Percentiles rank a stretch among this genome's conserved stretches.
phyloP scores from a whole-genome alignment of 192 early-diverging fungal species.

The Glomus cerebriforme region DNA sequence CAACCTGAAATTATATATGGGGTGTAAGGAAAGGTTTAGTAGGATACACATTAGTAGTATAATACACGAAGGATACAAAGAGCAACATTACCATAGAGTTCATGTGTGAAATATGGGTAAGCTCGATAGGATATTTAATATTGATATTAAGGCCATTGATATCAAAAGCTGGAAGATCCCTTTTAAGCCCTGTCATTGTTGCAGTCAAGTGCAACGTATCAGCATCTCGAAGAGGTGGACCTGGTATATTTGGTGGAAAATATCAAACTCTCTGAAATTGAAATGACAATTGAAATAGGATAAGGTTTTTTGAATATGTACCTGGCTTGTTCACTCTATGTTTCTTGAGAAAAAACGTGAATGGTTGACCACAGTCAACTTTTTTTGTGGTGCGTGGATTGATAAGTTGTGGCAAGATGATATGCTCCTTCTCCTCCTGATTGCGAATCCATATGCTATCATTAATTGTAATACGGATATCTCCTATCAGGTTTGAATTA shows the following conservation, averaged over 20 bases:
- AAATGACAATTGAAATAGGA: conserved; percentile 2
- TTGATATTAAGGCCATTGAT: conserved; percentile 15
- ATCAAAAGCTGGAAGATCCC: conserved; percentile 19
- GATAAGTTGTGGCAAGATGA: conserved; percentile 10
- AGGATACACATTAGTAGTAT: not conserved
- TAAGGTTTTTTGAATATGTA: conserved; percentile 1
- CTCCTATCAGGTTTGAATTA: conserved; percentile 22
- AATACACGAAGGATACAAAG: conserved; percentile 1
- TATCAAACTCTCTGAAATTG: not conserved
- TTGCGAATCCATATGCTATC: conserved; percentile 20
- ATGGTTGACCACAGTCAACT: conserved; percentile 11
- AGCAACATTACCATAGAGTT: conserved; percentile 22
- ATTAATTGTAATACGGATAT: conserved; percentile 23
- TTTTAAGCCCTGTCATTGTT: conserved; percentile 26
- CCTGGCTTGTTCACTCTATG: conserved; percentile 21
- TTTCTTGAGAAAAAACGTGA: conserved; percentile 24
- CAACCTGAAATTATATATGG: conserved; percentile 17
- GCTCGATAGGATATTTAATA: conserved; percentile 29
- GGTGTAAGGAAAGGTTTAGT: not conserved
- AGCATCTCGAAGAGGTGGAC: conserved; percentile 21
- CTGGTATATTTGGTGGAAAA: conserved; percentile 16
- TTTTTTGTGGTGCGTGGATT: not conserved
- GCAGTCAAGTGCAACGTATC: conserved; percentile 22
- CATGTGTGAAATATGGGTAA: conserved; percentile 28
- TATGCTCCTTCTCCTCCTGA: not conserved